Evolutionary conservation across 2,329 filamentous ascomycete species (phyloP).

Genomic region (Talaromyces albobiverticillius): DNA sequence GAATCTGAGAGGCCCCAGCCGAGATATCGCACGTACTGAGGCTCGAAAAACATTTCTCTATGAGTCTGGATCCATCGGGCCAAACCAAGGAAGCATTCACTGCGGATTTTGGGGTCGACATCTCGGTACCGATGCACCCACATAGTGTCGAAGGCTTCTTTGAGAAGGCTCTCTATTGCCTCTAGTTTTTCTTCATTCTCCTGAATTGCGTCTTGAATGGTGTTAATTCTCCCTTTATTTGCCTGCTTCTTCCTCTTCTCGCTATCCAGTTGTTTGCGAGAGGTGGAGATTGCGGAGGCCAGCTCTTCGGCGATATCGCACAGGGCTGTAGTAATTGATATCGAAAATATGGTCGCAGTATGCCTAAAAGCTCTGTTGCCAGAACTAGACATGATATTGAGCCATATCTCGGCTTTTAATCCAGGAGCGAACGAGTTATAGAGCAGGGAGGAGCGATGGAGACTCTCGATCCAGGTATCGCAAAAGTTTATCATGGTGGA

Average conservation of each 20-base stretch:
- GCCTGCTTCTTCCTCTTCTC: constrained; percentile 69
- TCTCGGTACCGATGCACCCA: constrained; percentile 96
- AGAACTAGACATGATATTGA: constrained; percentile 86
- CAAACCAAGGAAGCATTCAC: constrained; percentile 82
- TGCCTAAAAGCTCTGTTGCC: constrained; percentile 86
- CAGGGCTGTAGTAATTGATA: constrained; percentile 75
- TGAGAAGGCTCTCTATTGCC: constrained; percentile 67
- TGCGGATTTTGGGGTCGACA: constrained; percentile 81
- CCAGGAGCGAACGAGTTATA: constrained; percentile 75
- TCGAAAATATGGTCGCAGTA: constrained; percentile 80
- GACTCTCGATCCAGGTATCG: constrained; percentile 67
- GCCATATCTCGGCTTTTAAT: constrained; percentile 87
- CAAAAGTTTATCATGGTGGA: constrained; percentile 77
- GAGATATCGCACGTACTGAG: constrained; percentile 84
- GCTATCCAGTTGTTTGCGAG: constrained; percentile 73
- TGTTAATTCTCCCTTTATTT: constrained; percentile 74
- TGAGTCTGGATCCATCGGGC: constrained; percentile 85
- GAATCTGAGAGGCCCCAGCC: constrained; percentile 93
- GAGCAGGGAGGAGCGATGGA: constrained; percentile 78
- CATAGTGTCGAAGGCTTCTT: constrained; percentile 85
- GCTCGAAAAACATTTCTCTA: constrained; percentile 85
- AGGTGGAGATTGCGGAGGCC: constrained; percentile 69
- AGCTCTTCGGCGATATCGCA: constrained; percentile 71
- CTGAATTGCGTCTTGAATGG: constrained; percentile 69
- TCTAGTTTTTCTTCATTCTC: constrained; percentile 69